Conservation (phyloP, 306 rosid species). For the Begonia peltatifolia region DNA sequence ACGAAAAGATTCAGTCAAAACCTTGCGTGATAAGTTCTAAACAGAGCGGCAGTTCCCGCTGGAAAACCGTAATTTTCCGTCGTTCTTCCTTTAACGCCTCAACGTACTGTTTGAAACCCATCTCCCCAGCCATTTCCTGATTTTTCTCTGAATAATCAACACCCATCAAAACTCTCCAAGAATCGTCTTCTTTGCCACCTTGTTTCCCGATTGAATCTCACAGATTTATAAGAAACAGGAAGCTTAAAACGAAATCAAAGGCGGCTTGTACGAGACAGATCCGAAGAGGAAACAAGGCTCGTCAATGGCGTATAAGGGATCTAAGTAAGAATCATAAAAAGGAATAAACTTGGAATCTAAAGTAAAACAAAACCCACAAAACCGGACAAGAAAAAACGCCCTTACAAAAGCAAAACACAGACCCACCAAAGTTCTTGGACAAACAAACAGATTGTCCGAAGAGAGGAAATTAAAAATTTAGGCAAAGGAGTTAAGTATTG, state of each 20-base stretch:
- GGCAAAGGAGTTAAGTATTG: constrained; percentile 2
- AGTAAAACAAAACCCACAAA: constrained; percentile 1
- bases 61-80: constrained; percentile 53
- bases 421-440: neutral
- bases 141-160: constrained; percentile 34
- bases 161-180: neutral
- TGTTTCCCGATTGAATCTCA: neutral
- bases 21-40: constrained; percentile 74
- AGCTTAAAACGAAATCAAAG: neutral
- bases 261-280: constrained; percentile 16
- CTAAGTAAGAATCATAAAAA: constrained; percentile 45
- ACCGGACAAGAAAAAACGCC: constrained; percentile 2
- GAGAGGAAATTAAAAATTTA: constrained; percentile 1
- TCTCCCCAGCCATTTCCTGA: constrained; percentile 18
- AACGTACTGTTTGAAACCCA: constrained; percentile 42
- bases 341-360: constrained; percentile 43
- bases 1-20: constrained; percentile 6
- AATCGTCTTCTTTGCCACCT: neutral
- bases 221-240: constrained; percentile 15
- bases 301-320: constrained; percentile 41
- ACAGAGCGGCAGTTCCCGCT: constrained; percentile 73
- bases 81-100: constrained; percentile 53
- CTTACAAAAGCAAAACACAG: neutral
- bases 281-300: constrained; percentile 24
- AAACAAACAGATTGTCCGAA: neutral